A percentile compares a stretch with the other conserved stretches of the same genome.
These are phyloP conservation scores for Tephrocybe rancida DNA, from an alignment of 768 basidiomycete genomes.

Conservation along the genomic window DNA sequence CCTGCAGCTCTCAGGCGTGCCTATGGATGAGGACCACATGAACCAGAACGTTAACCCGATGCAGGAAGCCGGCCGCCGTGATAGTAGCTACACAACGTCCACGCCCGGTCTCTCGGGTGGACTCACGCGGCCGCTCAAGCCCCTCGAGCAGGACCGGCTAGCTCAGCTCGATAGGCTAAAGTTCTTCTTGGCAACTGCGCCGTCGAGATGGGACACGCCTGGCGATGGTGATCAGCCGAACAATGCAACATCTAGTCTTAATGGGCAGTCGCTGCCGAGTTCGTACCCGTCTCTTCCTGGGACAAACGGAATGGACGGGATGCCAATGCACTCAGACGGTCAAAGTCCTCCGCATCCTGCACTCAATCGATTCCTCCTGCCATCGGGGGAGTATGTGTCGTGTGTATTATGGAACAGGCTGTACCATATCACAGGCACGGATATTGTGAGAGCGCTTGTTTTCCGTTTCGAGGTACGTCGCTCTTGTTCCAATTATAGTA, in stretches of 20 bases:
- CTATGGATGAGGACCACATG: constrained; percentile 11
- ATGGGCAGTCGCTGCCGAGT: constrained; percentile 11
- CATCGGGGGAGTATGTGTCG: constrained; percentile 84
- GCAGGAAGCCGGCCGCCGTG: constrained; percentile 9
- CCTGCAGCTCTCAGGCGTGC: constrained; percentile 5
- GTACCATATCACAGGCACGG: constrained; percentile 95
- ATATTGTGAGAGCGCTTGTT: constrained; percentile 93
- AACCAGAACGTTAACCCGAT: neutral
- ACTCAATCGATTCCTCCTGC: constrained; percentile 85
- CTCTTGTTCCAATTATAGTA: constrained; percentile 10
- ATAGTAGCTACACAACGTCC: constrained; percentile 18
- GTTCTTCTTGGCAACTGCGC: constrained; percentile 87
- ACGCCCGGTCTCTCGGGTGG: constrained; percentile 39
- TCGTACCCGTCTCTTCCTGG: neutral
- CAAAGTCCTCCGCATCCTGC: constrained; percentile 68
- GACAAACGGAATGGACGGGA: constrained; percentile 6
- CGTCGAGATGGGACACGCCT: constrained; percentile 64
- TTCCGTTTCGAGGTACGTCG: constrained; percentile 82
- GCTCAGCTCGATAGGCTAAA: constrained; percentile 83
- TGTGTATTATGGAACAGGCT: constrained; percentile 92
- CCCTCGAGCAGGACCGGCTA: constrained; percentile 68
- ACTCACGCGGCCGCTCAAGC: constrained; percentile 59
- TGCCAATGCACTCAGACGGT: constrained; percentile 34
- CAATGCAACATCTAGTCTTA: constrained; percentile 23
- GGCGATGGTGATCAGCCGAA: constrained; percentile 27